Evolutionary conservation across 164 flowering plant genomes (phyloP), one percentile per base, ranked within the genome.

Genomic region (Stephania japonica): DNA sequence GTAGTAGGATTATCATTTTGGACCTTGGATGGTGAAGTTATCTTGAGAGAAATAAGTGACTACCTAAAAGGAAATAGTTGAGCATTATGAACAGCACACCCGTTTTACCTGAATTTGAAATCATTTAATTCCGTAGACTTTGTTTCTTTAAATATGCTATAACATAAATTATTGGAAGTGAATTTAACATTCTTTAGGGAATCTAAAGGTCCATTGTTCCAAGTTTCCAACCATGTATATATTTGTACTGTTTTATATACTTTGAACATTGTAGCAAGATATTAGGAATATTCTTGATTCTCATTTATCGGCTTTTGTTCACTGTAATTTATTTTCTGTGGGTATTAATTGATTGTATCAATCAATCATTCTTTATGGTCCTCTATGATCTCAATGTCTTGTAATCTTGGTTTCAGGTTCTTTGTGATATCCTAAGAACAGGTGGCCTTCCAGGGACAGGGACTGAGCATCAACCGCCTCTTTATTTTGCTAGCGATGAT

Each of bases 371-470:
- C n/a, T 14, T 18, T 56, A 21, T n/a, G n/a, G 4, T n/a, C 63
- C 63, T 19, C 2, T 56, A 21, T 18, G n/a, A 14, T 19, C 63
- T 56, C n/a, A 21, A 6, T 56, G n/a, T 56, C n/a, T 5, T 13
- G 7, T 44, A 44, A n/a, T 14, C n/a, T 6, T 80, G 44, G 49
- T 21, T 69, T 59, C 77, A 93, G 97, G 93, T 93, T 72, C 88
- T 93, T 14, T 93, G 98, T 77, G 98, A 93, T 75, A 83, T 90
- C 79, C 76, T 93, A 77, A 84, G 87, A 80, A 85, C 93, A 59
- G 95, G 97, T 47, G 97, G 98, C 41, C 87, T 91, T 77, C 97
- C 98, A 71, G 97, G 94, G 50, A 74, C 69, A 68, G 86, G 81
- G 73, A 77, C 74, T 77, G 85, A 83, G 43, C 80, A 81, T 56